Conservation (phyloP, 148 eudicot genomes). For the Limonium bicolor region DNA sequence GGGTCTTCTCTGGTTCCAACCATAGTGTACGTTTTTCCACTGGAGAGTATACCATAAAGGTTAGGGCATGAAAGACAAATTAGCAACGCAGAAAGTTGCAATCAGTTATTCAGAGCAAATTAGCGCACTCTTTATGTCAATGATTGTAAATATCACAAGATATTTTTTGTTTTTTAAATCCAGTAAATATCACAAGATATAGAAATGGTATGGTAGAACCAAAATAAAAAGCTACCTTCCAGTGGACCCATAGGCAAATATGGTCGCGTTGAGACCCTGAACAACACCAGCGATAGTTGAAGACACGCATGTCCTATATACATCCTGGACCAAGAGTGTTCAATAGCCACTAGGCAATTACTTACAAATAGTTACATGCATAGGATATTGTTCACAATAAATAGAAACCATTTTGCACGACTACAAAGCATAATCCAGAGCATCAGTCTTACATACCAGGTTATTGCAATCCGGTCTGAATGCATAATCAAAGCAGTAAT, state of each 20-base stretch:
- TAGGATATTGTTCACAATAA: background rate
- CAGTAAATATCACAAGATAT: background rate
- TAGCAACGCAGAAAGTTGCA: background rate
- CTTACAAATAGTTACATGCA: background rate
- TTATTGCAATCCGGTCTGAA: conserved; percentile 47
- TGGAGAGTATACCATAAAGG: conserved; percentile 18
- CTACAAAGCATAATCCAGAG: background rate
- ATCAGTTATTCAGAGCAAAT: background rate
- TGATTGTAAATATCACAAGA: background rate
- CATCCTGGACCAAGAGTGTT: conserved; percentile 35
- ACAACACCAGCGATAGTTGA: conserved; percentile 61
- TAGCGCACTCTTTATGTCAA: too few species aligned
- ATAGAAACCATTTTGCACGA: background rate
- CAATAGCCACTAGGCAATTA: background rate
- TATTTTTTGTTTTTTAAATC: too few species aligned
- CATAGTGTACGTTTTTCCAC: conserved; percentile 85
- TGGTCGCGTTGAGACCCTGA: conserved; percentile 76
- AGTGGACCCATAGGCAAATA: conserved; percentile 87
- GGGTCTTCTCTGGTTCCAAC: conserved; percentile 68
- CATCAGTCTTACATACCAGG: conserved; percentile 25
- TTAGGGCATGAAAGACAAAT: conserved; percentile 3
- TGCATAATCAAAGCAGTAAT: conserved; percentile 62
- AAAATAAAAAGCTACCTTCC: conserved; percentile 38
- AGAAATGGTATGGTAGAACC: background rate
- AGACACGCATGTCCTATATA: conserved; percentile 47